Evolutionary conservation across 371 early-diverging fungal species (phyloP), one percentile per base, ranked within the genome.

Genomic region (Mortierella sp.): DNA sequence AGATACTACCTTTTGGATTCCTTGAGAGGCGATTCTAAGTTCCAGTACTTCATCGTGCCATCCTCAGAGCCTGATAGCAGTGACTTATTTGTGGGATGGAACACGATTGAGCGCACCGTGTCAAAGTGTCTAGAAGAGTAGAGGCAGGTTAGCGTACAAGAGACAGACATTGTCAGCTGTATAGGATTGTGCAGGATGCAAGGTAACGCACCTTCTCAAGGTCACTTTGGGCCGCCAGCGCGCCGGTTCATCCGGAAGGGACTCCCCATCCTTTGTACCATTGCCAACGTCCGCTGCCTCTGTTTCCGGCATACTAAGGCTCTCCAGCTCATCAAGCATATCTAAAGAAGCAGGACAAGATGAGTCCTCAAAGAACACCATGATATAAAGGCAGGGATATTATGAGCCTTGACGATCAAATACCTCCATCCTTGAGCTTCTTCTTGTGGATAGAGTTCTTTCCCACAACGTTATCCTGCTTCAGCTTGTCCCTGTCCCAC

Each of bases 41-140:
- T 87, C 93, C 94, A 94, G 28, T 92, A 76, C 65, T 94, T 94
- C 28, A 92, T 87, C 8, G 93, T 94, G 11, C 88, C 86, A 79
- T 96, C 96, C 57, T 96, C 94, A 2, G 93, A 92, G 5, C 90
- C 93, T 3, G 93, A 88, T 15, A 91, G 79, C 24, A 94, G 61
- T 0, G 87, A 70, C 52, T 82, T 80, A 30, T 90, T 87, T 2
- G 54, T 72, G 15, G 89, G 86, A 67, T 93, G 91, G 56, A 92
- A 93, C n/a, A 83, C 81, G 15, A 94, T 81, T 7, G 90, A 71
- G 27, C 94, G 84, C 5, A 96, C 89, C 0, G 90, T 82, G 71
- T 94, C 96, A 11, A 94, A 72, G 69, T 96, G 96, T 65, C 94
- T 93, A 69, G 17, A 92, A 69, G 14, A 14, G 24, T 19, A 28